These are phyloP conservation scores for Blastomyces percursus DNA, from an alignment of 2,329 filamentous ascomycete species.

Conservation along the genomic window DNA sequence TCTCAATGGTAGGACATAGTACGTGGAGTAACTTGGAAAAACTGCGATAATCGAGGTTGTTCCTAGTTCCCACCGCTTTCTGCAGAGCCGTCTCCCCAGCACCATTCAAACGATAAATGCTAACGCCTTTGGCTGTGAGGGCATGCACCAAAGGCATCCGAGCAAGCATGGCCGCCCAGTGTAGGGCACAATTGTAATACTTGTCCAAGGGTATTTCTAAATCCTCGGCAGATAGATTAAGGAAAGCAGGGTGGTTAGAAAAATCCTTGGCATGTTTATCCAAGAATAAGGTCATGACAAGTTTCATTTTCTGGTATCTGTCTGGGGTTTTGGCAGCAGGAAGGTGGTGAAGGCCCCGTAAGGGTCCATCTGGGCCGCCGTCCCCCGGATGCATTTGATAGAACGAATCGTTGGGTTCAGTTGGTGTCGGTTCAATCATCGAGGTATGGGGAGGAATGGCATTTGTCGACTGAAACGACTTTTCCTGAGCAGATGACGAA, in stretches of 20 bases:
- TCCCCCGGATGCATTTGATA: conserved; percentile 27
- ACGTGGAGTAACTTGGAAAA: conserved; percentile 87
- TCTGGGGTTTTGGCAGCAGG: conserved; percentile 49
- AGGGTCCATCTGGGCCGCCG: conserved; percentile 9
- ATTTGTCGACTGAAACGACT: conserved; percentile 26
- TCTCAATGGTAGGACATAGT: conserved; percentile 78
- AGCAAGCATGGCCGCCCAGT: conserved; percentile 91
- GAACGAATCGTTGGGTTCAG: conserved; percentile 38
- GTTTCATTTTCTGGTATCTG: conserved; percentile 66
- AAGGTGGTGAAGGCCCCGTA: conserved; percentile 29
- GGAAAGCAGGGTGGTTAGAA: conserved; percentile 64
- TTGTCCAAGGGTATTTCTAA: conserved; percentile 87
- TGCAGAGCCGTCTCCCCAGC: conserved; percentile 88
- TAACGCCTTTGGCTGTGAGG: conserved; percentile 73
- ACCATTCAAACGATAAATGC: conserved; percentile 75
- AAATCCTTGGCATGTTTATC: conserved; percentile 60
- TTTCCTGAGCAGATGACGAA: conserved; percentile 39
- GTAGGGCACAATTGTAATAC: conserved; percentile 73
- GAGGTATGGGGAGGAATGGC: conserved; percentile 25
- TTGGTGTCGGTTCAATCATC: conserved; percentile 34
- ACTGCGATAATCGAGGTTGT: conserved; percentile 80
- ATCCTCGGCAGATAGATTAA: conserved; percentile 64
- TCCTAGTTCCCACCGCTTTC: conserved; percentile 84
- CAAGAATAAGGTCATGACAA: conserved; percentile 73
- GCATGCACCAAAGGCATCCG: conserved; percentile 71